Conservation (phyloP, 2,329 filamentous ascomycete species). For the Arthroderma uncinatum region DNA sequence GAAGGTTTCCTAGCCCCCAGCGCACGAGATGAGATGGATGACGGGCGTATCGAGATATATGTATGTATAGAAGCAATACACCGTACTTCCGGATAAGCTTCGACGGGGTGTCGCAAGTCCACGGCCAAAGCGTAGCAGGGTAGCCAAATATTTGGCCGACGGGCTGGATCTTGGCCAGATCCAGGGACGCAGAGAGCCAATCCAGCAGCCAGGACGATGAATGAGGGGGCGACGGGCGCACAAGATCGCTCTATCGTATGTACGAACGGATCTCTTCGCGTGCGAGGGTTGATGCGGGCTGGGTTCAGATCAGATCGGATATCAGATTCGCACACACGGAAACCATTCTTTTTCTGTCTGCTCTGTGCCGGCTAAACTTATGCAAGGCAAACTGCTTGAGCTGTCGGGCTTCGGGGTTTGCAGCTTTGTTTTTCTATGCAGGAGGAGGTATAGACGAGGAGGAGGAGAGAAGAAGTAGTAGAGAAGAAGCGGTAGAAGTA, state of each 20-base stretch:
- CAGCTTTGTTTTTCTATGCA: neutral
- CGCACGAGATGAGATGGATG: no score
- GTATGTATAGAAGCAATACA: neutral
- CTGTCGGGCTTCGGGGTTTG: conserved; percentile 1
- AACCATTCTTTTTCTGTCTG: neutral
- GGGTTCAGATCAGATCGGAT: conserved; percentile 5
- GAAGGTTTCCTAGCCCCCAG: no score
- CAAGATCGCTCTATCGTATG: conserved; percentile 2
- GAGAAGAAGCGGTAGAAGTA: no score
- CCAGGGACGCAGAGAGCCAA: neutral
- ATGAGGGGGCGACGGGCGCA: neutral
- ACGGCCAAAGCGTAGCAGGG: conserved; percentile 4
- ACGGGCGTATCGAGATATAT: no score
- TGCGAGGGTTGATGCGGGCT: conserved; percentile 1
- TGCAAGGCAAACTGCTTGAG: neutral
- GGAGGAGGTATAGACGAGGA: neutral
- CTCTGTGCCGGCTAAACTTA: neutral
- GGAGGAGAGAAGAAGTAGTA: no score
- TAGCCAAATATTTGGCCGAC: conserved; percentile 2
- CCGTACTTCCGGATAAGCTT: conserved; percentile 1
- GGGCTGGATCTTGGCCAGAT: conserved; percentile 5
- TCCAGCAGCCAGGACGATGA: neutral
- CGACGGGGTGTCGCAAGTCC: neutral
- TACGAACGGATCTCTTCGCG: conserved; percentile 3
- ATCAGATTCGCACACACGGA: conserved; percentile 1